Conservation (phyloP, 805 yeast genomes). For the Clavispora santaluciae region DNA sequence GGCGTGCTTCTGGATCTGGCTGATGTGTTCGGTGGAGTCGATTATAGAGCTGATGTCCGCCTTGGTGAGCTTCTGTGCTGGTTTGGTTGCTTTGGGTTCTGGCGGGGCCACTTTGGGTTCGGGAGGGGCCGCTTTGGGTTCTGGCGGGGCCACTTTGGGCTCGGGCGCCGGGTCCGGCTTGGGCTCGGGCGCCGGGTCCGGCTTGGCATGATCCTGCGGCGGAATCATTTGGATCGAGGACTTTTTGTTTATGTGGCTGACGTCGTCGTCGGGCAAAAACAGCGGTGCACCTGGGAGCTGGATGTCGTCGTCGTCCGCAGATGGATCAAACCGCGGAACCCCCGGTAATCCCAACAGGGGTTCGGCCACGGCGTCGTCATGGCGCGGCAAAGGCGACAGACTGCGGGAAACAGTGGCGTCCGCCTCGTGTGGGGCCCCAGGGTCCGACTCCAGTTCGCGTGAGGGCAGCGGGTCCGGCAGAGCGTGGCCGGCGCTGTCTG, state of each 20-base stretch:
- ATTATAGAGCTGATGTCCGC: constrained; percentile 47
- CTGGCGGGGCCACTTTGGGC: neutral
- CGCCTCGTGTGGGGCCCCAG: neutral
- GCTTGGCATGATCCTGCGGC: constrained; percentile 10
- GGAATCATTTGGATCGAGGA: constrained; percentile 35
- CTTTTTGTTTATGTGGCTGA: constrained; percentile 31
- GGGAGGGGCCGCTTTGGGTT: neutral
- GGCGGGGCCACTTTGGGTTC: neutral
- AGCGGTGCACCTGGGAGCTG: constrained; percentile 41
- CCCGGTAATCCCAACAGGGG: constrained; percentile 26
- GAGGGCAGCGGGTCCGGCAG: neutral
- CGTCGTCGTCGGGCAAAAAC: constrained; percentile 37
- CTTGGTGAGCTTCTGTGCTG: constrained; percentile 15
- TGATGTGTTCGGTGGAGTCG: constrained; percentile 50
- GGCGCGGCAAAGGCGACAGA: neutral
- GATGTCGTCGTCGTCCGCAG: constrained; percentile 16
- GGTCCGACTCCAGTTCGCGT: neutral
- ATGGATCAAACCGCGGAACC: constrained; percentile 34
- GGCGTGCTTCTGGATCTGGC: constrained; percentile 62
- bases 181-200: neutral
- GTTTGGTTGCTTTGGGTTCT: neutral
- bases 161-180: neutral
- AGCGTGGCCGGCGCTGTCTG: neutral
- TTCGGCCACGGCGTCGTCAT: neutral
- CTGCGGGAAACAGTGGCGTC: neutral